phyloP scores from a whole-genome alignment of 1,284 basidiomycete genomes.

The Exsudoporus floridanus region DNA sequence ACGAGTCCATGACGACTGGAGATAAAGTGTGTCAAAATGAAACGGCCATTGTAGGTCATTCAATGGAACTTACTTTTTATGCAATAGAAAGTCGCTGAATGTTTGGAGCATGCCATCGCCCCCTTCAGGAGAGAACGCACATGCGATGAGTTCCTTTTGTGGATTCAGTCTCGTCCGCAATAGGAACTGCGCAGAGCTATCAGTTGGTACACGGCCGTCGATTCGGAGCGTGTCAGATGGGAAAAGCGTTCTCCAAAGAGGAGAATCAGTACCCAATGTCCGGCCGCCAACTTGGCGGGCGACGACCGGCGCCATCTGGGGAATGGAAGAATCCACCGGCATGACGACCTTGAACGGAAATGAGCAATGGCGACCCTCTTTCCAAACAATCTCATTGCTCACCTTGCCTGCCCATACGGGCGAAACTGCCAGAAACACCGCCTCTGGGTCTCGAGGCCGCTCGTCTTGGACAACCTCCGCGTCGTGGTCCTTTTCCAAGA shows the following conservation, averaged over 20 bases:
- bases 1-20: slow-evolving; percentile 82
- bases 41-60: not conserved
- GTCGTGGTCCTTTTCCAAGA: slow-evolving; percentile 59
- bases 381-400: slow-evolving; percentile 25
- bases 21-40: slow-evolving; percentile 8
- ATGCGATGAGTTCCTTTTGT: slow-evolving; percentile 77
- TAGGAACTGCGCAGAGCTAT: slow-evolving; percentile 73
- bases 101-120: slow-evolving; percentile 54
- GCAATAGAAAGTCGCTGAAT: slow-evolving; percentile 68
- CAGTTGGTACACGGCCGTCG: slow-evolving; percentile 78
- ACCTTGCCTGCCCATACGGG: slow-evolving; percentile 75
- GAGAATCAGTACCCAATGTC: slow-evolving; percentile 50
- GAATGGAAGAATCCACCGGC: slow-evolving; percentile 69
- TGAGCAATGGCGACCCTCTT: slow-evolving; percentile 14
- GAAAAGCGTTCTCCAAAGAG: slow-evolving; percentile 71
- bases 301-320: slow-evolving; percentile 61
- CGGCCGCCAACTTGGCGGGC: slow-evolving; percentile 75
- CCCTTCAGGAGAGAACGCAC: slow-evolving; percentile 61
- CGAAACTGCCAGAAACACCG: slow-evolving; percentile 51
- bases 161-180: slow-evolving; percentile 73
- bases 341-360: slow-evolving; percentile 58
- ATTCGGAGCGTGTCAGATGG: slow-evolving; percentile 65
- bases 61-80: slow-evolving; percentile 63
- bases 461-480: slow-evolving; percentile 22
- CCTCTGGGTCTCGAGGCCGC: slow-evolving; percentile 35